Base-by-base conservation (phyloP, 2,329 filamentous ascomycete species). In the Tolypocladium inflatum region DNA sequence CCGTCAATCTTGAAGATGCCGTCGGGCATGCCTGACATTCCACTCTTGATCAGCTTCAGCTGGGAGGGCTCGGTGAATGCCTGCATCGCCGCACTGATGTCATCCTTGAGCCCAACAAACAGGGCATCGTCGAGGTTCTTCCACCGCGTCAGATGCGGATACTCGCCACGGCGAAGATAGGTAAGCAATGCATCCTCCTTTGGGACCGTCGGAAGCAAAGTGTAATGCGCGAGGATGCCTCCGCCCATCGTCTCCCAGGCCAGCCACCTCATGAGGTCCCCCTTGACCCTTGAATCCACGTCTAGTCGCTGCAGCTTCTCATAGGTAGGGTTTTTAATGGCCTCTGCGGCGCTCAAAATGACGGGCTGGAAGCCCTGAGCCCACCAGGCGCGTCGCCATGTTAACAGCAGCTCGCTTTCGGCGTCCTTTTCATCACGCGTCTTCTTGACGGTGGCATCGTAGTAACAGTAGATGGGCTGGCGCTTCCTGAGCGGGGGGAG, bases 351-450 rank as follows among this genome's bases (percentile, higher is more conserved):
- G 55, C 89, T 87, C 58, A 97, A 74, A 45, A 97, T 88, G 9
- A 94, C 80, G 0, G 94, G 93, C 61, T 81, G 85, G 74, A 97
- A 97, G 13, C 93, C 94, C 66, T 95, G 86, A 0, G 92, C 91
- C 90, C 91, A 97, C 91, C 93, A 97, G 3, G 93, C 92, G 52
- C 91, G 83, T 60, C 92, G 83, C 94, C 94, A 97, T 56, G 89
- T 88, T 58, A 96, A 76, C 54, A 97, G 79, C 59, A 97, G 75
- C 59, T 87, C 82, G 67, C 87, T 87, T 70, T 97, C 90, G 4
- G 90, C 89, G 60, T 88, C 82, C 64, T 83, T 83, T 55, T 83
- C 80, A 21, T 81, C 81, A 54, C 81, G 78, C 38, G 88, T 81
- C 71, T 87, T 87, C 60, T 80, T 74, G 21, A 78, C 71, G 5